Conservation (phyloP, 371 early-diverging fungal genomes). For the Saksenaea oblongispora region DNA sequence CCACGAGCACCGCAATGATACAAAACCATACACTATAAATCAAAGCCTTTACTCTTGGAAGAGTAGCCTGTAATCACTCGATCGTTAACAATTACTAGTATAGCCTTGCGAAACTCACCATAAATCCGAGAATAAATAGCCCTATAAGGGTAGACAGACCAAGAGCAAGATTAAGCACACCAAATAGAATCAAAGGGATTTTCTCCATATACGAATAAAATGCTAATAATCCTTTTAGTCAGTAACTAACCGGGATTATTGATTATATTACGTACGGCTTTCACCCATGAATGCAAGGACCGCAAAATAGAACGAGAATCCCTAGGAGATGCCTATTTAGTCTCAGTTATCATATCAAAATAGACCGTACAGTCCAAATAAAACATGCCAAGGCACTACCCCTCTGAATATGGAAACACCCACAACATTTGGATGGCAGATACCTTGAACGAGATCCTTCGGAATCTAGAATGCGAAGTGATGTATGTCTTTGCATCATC, state of each 20-base stretch:
- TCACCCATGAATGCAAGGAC: constrained; percentile 26
- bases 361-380: constrained; percentile 29
- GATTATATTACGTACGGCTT: constrained; percentile 24
- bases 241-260: background rate
- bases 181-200: constrained; percentile 25
- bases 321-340: constrained; percentile 13
- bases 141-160: constrained; percentile 23
- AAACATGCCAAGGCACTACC: constrained; percentile 23
- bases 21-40: constrained; percentile 17
- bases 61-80: constrained; percentile 1
- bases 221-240: constrained; percentile 13
- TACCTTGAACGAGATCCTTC: constrained; percentile 6
- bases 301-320: constrained; percentile 35
- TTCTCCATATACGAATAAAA: constrained; percentile 29
- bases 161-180: constrained; percentile 31
- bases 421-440: constrained; percentile 19
- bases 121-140: constrained; percentile 17
- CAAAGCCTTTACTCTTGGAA: background rate
- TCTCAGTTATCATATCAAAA: background rate
- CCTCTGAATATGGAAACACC: constrained; percentile 22
- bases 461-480: constrained; percentile 5
- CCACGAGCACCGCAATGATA: constrained; percentile 20
- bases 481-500: background rate
- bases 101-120: constrained; percentile 7
- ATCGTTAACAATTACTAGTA: background rate